Conservation (phyloP, 2,329 filamentous ascomycete genomes). For the Sclerotinia trifoliorum region DNA sequence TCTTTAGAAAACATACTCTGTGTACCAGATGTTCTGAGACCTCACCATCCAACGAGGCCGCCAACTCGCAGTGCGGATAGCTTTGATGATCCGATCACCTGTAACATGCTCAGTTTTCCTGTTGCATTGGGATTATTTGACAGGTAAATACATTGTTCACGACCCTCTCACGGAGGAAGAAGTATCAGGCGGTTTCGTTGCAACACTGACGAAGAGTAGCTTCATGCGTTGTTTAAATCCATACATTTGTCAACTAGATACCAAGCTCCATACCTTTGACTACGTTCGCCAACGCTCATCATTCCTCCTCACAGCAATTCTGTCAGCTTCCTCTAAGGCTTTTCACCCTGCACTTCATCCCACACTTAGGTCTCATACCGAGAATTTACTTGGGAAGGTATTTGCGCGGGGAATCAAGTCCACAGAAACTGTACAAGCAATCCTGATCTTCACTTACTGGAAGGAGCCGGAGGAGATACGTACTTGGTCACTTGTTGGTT, state of each 20-base stretch:
- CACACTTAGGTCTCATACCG: slow-evolving; percentile 37
- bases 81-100: slow-evolving; percentile 37
- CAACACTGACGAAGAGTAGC: slow-evolving; percentile 27
- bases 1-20: slow-evolving; percentile 41
- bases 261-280: slow-evolving; percentile 42
- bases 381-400: slow-evolving; percentile 37
- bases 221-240: slow-evolving; percentile 45
- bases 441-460: slow-evolving; percentile 45
- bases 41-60: slow-evolving; percentile 1
- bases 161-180: background rate
- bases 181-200: background rate
- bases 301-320: slow-evolving; percentile 42
- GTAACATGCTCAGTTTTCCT: slow-evolving; percentile 35
- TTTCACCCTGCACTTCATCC: slow-evolving; percentile 41
- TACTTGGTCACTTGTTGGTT: slow-evolving; percentile 44
- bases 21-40: slow-evolving; percentile 22
- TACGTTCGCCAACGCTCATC: slow-evolving; percentile 41
- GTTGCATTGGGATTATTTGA: slow-evolving; percentile 40
- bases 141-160: slow-evolving; percentile 21
- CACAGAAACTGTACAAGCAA: slow-evolving; percentile 43
- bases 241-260: slow-evolving; percentile 45
- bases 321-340: slow-evolving; percentile 42
- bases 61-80: slow-evolving; percentile 1
- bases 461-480: slow-evolving; percentile 46
- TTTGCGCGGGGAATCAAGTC: slow-evolving; percentile 43